Evolutionary conservation across 1,284 basidiomycete species (phyloP).

Genomic region (Ceratobasidium sp.): DNA sequence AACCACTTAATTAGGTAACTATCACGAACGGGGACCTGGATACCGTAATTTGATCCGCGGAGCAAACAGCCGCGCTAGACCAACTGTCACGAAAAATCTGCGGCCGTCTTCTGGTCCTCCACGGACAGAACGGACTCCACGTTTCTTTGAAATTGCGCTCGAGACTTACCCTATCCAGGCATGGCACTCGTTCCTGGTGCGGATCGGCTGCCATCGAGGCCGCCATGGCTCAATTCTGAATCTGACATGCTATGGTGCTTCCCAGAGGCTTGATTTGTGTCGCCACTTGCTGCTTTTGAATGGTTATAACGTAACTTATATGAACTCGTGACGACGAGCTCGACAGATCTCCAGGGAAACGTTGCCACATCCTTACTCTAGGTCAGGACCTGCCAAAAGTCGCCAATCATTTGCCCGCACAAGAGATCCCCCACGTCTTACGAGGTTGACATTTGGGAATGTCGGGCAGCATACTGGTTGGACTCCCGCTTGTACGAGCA

Average conservation of each 20-base stretch:
- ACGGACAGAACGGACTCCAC: conserved; percentile 18
- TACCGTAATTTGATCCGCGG: conserved; percentile 10
- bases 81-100: not conserved
- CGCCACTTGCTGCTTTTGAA: not conserved
- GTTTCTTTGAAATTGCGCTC: not conserved
- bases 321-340: too few relatives aligned
- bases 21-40: conserved; percentile 6
- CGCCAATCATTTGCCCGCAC: too few relatives aligned
- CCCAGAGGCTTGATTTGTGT: conserved; percentile 3
- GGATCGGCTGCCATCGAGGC: too few relatives aligned
- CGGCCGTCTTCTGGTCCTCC: conserved; percentile 6
- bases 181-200: conserved; percentile 30
- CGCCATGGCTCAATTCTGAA: not conserved
- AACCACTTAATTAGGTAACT: not conserved
- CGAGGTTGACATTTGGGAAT: too few relatives aligned
- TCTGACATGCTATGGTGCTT: not conserved
- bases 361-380: too few relatives aligned
- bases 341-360: too few relatives aligned
- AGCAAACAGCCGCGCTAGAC: conserved; percentile 1
- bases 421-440: too few relatives aligned
- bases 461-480: too few relatives aligned
- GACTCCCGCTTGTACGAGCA: not conserved
- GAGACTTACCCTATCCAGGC: not conserved
- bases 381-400: too few relatives aligned
- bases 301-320: too few relatives aligned